Evolutionary conservation across 768 basidiomycete genomes (phyloP), one percentile per base, ranked within the genome.

Genomic region (Trichaptum fuscoviolaceum): DNA sequence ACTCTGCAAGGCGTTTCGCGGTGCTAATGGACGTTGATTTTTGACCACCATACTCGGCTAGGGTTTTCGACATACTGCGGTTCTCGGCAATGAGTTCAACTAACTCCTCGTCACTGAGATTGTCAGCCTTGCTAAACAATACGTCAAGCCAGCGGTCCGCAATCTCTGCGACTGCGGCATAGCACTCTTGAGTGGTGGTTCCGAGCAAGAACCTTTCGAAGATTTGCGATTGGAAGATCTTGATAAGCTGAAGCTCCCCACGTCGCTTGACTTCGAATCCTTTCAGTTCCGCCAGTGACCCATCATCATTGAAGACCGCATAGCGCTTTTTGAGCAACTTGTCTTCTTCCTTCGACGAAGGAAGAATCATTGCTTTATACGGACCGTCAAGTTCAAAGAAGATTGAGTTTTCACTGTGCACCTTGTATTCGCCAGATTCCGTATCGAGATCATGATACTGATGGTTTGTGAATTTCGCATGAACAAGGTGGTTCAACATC

Each of bases 321-420:
- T 99, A 99, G 63, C 97, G 91, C 77, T 99, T 99, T 82, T 99
- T 99, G 71, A 99, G 79, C 65, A 99, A 76, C 74, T 99, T 99
- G 76, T 99, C 97, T 76, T 99, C 97, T 77, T 99, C 97, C 75
- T 99, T 99, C 0, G 97, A 99, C 1, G 95, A 96, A 1, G 97
- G 97, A 15, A 99, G 84, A 71, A 99, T 98, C 97, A 99, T 99
- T 7, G 97, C 97, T 70, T 88, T 93, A 81, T 99, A 99, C 1
- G 97, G 97, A 1, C 97, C 97, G 71, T 99, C 96, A 67, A 99
- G 84, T 77, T 99, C 96, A 80, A 99, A 99, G 82, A 99, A 99
- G 77, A 99, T 99, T 18, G 95, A 96, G 78, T 99, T 99, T 77
- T 99, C 97, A 77, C 89, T 93, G 68, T 93, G 92, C 30, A 99